Conservation (phyloP, 257 asterid genomes). For the Verbascum thapsus region DNA sequence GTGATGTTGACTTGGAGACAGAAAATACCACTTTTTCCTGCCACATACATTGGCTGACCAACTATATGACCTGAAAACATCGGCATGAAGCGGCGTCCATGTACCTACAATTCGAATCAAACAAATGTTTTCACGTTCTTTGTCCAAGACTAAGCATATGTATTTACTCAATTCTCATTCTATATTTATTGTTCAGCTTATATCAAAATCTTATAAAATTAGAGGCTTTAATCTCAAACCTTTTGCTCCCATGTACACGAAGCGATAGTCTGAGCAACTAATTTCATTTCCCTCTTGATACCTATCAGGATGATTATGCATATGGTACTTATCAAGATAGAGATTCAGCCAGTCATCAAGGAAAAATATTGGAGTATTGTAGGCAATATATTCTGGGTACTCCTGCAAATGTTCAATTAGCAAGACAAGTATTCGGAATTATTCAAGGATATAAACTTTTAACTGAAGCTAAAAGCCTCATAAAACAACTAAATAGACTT, state of each 20-base stretch:
- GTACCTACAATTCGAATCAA: slow-evolving; percentile 54
- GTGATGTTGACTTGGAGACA: slow-evolving; percentile 75
- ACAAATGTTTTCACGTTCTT: slow-evolving; percentile 8
- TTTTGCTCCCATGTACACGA: slow-evolving; percentile 95
- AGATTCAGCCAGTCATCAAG: slow-evolving; percentile 94
- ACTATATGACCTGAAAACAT: slow-evolving; percentile 95
- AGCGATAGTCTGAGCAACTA: slow-evolving; percentile 94
- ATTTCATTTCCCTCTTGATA: slow-evolving; percentile 57
- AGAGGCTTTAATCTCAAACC: slow-evolving; percentile 54
- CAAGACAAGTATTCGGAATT: slow-evolving; percentile 13
- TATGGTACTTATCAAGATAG: slow-evolving; percentile 77
- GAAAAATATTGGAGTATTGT: slow-evolving; percentile 67
- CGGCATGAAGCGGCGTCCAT: slow-evolving; percentile 99
- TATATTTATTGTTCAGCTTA: slow-evolving; percentile 7
- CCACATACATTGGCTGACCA: slow-evolving; percentile 99
- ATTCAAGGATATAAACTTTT: neutral
- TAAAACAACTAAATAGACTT: slow-evolving; percentile 14
- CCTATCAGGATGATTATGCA: slow-evolving; percentile 67
- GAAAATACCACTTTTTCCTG: slow-evolving; percentile 85
- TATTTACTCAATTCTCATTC: slow-evolving; percentile 2
- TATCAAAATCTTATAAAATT: slow-evolving; percentile 30
- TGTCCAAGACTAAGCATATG: neutral
- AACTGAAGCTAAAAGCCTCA: slow-evolving; percentile 3
- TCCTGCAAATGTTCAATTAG: slow-evolving; percentile 59
- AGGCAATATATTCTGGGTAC: slow-evolving; percentile 81